phyloP scores from a whole-genome alignment of 1,139 yeast species.

The Ashbya aceris region DNA sequence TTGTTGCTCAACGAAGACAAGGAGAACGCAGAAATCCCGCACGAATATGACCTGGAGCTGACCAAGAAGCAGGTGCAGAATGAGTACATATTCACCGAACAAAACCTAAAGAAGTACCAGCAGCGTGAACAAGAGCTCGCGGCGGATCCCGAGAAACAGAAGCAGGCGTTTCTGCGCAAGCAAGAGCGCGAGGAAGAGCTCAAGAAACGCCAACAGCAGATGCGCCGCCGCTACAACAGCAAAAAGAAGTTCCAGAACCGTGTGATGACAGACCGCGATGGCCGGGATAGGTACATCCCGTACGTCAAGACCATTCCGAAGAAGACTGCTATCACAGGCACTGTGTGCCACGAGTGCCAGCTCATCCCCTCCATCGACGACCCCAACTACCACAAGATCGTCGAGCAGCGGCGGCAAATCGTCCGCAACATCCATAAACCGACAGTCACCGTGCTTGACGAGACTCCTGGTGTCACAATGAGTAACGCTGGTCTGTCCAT shows the following conservation, averaged over 20 bases:
- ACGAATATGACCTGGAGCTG: conserved; percentile 71
- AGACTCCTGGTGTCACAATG: conserved; percentile 79
- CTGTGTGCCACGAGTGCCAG: conserved; percentile 86
- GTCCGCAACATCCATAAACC: conserved; percentile 44
- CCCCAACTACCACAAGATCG: conserved; percentile 53
- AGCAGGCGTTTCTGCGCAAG: conserved; percentile 34
- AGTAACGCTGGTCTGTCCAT: conserved; percentile 81
- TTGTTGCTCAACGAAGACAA: conserved; percentile 43
- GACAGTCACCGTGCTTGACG: conserved; percentile 69
- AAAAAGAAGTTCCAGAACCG: conserved; percentile 29
- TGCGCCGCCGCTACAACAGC: conserved; percentile 26
- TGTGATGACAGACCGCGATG: conserved; percentile 35
- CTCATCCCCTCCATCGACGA: conserved; percentile 72
- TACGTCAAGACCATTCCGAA: conserved; percentile 77
- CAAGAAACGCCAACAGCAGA: conserved; percentile 31
- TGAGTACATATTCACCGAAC: conserved; percentile 85
- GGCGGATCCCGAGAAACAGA: conserved; percentile 33
- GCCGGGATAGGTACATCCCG: conserved; percentile 47
- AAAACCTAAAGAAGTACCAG: conserved; percentile 62
- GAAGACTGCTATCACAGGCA: conserved; percentile 77
- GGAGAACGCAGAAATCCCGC: conserved; percentile 52
- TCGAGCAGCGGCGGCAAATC: conserved; percentile 45
- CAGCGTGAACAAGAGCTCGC: conserved; percentile 40
- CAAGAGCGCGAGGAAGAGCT: conserved; percentile 33
- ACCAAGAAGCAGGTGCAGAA: conserved; percentile 73